A percentile compares a stretch with the other conserved stretches of the same genome.
Evolutionary conservation across 192 early-diverging fungal genomes (phyloP).

Genomic region (Coemansia sp.): DNA sequence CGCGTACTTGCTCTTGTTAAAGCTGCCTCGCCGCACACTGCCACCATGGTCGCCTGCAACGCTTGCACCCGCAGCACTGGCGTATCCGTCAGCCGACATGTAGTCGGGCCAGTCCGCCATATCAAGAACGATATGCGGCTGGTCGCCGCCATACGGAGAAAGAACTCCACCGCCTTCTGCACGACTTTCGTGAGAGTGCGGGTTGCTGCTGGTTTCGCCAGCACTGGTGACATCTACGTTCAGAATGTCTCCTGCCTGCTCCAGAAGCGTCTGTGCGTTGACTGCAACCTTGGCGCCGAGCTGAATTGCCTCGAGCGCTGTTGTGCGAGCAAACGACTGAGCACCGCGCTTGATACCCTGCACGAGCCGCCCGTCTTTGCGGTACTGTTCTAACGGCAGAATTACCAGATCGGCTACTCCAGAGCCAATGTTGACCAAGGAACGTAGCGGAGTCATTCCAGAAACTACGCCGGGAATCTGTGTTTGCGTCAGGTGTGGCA

Average conservation of each 20-base stretch:
- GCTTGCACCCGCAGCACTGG: conserved; percentile 7
- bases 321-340: conserved; percentile 83
- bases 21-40: conserved; percentile 26
- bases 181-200: conserved; percentile 33
- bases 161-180: conserved; percentile 8
- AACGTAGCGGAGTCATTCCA: conserved; percentile 83
- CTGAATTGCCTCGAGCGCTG: conserved; percentile 88
- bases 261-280: conserved; percentile 85
- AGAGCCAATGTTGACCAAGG: conserved; percentile 84
- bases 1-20: conserved; percentile 72
- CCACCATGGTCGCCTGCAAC: conserved; percentile 8
- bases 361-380: conserved; percentile 85
- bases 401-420: conserved; percentile 91
- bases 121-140: conserved; percentile 25
- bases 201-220: conserved; percentile 29
- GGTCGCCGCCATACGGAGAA: conserved; percentile 5
- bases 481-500: conserved; percentile 89
- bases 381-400: conserved; percentile 91
- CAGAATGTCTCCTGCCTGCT: conserved; percentile 84
- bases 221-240: conserved; percentile 42
- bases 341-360: conserved; percentile 85
- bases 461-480: conserved; percentile 88
- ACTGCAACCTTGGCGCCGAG: conserved; percentile 82
- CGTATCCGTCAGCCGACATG: conserved; percentile 36
- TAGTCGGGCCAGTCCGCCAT: conserved; percentile 50